Evolutionary conservation across 441 rosid genomes (phyloP).

Genomic region (Gossypium trilobum): DNA sequence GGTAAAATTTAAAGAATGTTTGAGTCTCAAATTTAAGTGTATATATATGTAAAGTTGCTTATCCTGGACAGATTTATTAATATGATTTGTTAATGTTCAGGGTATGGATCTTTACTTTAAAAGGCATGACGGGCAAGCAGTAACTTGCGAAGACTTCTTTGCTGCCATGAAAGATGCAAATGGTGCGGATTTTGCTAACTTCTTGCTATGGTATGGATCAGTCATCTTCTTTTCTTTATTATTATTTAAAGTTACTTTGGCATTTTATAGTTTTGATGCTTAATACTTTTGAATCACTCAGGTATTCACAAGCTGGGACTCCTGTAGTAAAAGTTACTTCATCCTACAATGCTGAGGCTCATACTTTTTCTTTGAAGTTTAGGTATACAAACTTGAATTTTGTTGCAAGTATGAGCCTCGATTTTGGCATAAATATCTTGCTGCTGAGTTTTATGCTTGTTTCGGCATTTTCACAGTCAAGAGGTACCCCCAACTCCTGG

Average conservation of each 20-base stretch:
- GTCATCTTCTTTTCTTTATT: background rate
- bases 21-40: slow-evolving; percentile 6
- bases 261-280: slow-evolving; percentile 10
- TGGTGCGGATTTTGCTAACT: slow-evolving; percentile 80
- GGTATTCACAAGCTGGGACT: slow-evolving; percentile 99
- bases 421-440: slow-evolving; percentile 1
- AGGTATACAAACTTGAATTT: slow-evolving; percentile 35
- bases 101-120: slow-evolving; percentile 93
- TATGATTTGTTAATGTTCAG: slow-evolving; percentile 29
- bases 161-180: slow-evolving; percentile 98
- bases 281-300: slow-evolving; percentile 22
- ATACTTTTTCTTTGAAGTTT: slow-evolving; percentile 72
- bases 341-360: slow-evolving; percentile 61
- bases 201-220: slow-evolving; percentile 62
- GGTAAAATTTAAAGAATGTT: slow-evolving; percentile 34
- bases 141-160: slow-evolving; percentile 90
- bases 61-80: slow-evolving; percentile 10
- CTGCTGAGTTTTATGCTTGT: slow-evolving; percentile 4
- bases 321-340: slow-evolving; percentile 76
- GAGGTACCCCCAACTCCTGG: slow-evolving; percentile 84
- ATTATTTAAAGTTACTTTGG: background rate
- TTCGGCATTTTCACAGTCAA: slow-evolving; percentile 46
- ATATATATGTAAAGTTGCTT: slow-evolving; percentile 3
- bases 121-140: slow-evolving; percentile 95
- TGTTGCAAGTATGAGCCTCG: background rate